phyloP scores from a whole-genome alignment of 164 flowering plant genomes.

The Magnolia sinica region DNA sequence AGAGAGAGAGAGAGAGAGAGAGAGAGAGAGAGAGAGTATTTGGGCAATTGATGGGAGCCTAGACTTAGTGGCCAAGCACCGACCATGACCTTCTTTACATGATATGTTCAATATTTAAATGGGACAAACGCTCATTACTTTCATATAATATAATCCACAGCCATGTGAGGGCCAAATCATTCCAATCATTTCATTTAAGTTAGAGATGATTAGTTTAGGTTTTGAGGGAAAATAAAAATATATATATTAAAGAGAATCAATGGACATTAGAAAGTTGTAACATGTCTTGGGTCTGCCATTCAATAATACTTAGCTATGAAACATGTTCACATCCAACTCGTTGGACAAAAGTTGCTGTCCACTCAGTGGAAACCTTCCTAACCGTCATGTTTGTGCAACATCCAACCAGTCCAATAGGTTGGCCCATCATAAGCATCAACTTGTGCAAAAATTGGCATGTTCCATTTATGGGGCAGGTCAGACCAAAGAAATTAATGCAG shows the following conservation, averaged over 20 bases:
- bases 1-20: too few relatives aligned
- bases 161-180: conserved; percentile 21
- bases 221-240: not conserved
- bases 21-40: not conserved
- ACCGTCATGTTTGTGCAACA: too few relatives aligned
- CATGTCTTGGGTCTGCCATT: not conserved
- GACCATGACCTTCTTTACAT: not conserved
- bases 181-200: conserved; percentile 18
- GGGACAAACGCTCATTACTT: conserved; percentile 10
- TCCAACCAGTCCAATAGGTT: too few relatives aligned
- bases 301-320: not conserved
- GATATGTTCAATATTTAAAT: not conserved
- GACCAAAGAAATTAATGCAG: too few relatives aligned
- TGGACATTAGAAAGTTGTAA: not conserved
- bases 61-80: conserved; percentile 4
- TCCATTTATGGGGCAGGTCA: too few relatives aligned
- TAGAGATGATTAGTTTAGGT: conserved; percentile 9
- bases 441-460: too few relatives aligned
- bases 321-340: too few relatives aligned
- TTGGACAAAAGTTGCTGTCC: too few relatives aligned
- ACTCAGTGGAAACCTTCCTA: too few relatives aligned
- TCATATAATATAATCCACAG: conserved; percentile 6
- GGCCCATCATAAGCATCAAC: too few relatives aligned
- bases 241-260: not conserved
- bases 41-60: not conserved